Percentiles rank a stretch among this genome's conserved stretches.
phyloP scores from a whole-genome alignment of 192 early-diverging fungal genomes.

The Lunasporangiospora selenospora region DNA sequence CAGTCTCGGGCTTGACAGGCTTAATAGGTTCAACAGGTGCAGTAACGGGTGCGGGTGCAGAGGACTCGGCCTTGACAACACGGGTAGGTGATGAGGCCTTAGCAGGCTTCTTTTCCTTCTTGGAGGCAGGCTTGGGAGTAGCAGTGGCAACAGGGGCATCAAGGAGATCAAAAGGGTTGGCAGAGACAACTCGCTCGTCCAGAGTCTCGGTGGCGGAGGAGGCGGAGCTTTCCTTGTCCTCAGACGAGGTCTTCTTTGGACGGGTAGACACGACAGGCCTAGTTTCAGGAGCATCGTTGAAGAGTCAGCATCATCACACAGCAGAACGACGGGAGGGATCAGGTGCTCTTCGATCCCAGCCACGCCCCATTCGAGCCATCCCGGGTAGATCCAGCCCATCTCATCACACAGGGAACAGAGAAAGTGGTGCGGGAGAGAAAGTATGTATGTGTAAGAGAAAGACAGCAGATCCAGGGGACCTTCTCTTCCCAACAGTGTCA shows the following conservation, averaged over 20 bases:
- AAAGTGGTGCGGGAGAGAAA: no score
- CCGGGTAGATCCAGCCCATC: no score
- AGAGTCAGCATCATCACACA: no score
- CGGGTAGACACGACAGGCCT: slow-evolving; percentile 28
- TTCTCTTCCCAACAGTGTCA: no score
- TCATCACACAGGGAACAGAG: no score
- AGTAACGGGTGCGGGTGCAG: slow-evolving; percentile 1
- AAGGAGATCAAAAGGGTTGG: slow-evolving; percentile 41
- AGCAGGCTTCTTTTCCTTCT: slow-evolving; percentile 26
- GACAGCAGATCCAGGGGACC: no score
- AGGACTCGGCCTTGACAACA: no score
- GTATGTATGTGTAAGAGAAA: no score
- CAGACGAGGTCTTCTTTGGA: slow-evolving; percentile 27
- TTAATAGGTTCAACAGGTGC: neutral
- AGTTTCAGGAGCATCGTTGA: no score
- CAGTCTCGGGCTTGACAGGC: neutral
- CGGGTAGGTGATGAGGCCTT: slow-evolving; percentile 4
- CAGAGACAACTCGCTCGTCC: slow-evolving; percentile 35
- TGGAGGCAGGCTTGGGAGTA: neutral
- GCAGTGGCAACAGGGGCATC: slow-evolving; percentile 22
- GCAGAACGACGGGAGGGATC: no score
- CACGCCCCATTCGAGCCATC: no score
- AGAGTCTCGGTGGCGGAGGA: slow-evolving; percentile 5
- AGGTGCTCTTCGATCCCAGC: no score
- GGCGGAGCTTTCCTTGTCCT: slow-evolving; percentile 13